Evolutionary conservation across 192 early-diverging fungal species (phyloP).

Genomic region (Geosiphon pyriformis): DNA sequence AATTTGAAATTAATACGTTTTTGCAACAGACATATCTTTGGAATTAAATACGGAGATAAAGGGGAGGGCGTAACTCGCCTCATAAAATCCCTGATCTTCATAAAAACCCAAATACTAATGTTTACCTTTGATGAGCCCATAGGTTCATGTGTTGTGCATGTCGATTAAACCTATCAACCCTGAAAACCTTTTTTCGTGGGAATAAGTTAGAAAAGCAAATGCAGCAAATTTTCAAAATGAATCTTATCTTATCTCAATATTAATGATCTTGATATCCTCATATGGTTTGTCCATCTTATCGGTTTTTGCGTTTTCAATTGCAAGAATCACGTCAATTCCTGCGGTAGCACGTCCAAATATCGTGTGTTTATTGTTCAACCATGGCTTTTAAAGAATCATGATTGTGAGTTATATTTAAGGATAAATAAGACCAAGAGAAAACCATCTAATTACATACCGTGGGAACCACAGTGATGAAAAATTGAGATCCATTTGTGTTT

Average conservation of each 20-base stretch:
- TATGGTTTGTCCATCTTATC: slow-evolving; percentile 88
- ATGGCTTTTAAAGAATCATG: slow-evolving; percentile 56
- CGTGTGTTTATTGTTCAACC: slow-evolving; percentile 97
- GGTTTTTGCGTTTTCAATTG: slow-evolving; percentile 73
- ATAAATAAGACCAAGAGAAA: slow-evolving; percentile 23
- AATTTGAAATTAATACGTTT: too few relatives aligned
- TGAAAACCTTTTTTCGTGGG: too few relatives aligned
- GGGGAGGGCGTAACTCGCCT: too few relatives aligned
- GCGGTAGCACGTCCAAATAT: slow-evolving; percentile 87
- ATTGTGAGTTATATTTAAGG: not conserved
- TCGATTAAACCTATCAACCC: too few relatives aligned
- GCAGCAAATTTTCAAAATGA: too few relatives aligned
- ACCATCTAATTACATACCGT: slow-evolving; percentile 52
- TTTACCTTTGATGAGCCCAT: too few relatives aligned
- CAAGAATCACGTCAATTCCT: slow-evolving; percentile 89
- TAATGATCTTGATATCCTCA: slow-evolving; percentile 76
- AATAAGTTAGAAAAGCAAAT: too few relatives aligned
- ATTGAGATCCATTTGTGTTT: slow-evolving; percentile 88
- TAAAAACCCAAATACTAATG: too few relatives aligned
- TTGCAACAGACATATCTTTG: too few relatives aligned
- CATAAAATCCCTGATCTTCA: too few relatives aligned
- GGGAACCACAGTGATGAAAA: slow-evolving; percentile 91
- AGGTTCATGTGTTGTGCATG: too few relatives aligned
- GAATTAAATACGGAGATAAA: too few relatives aligned
- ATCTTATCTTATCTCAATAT: slow-evolving; percentile 67